Percentiles rank a stretch among this genome's conserved stretches.
These are phyloP conservation scores for Wickerhamomyces xylosicus DNA, from an alignment of 805 yeast genomes.

Conservation along the genomic window DNA sequence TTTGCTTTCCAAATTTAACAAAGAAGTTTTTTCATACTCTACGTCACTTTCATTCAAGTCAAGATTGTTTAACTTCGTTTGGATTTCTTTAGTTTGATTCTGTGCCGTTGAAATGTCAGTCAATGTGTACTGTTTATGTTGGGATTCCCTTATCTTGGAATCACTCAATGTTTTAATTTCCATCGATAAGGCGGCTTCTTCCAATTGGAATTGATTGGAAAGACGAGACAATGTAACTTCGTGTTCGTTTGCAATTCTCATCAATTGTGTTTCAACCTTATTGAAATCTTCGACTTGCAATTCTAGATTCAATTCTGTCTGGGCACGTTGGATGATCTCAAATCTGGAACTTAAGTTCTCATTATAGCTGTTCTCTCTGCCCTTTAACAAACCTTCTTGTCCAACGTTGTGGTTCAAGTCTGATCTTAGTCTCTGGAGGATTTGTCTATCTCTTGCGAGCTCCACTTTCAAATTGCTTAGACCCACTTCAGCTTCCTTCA, in stretches of 20 bases:
- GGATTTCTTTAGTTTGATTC: slow-evolving; percentile 26
- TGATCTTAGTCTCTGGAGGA: slow-evolving; percentile 20
- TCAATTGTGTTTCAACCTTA: slow-evolving; percentile 1
- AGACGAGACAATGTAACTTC: slow-evolving; percentile 6
- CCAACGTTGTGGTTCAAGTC: slow-evolving; percentile 29
- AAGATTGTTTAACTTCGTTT: slow-evolving; percentile 27
- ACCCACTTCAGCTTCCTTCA: slow-evolving; percentile 21
- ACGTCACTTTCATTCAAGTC: slow-evolving; percentile 36
- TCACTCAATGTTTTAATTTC: slow-evolving; percentile 16
- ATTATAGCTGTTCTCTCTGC: slow-evolving; percentile 28
- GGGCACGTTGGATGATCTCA: slow-evolving; percentile 6
- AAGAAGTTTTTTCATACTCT: slow-evolving; percentile 30
- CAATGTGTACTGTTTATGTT: slow-evolving; percentile 28
- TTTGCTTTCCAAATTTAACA: slow-evolving; percentile 28
- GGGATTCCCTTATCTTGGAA: slow-evolving; percentile 31
- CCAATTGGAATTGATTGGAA: slow-evolving; percentile 5
- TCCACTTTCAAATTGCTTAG: slow-evolving; percentile 17
- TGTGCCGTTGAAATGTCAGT: slow-evolving; percentile 29
- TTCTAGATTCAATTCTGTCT: not conserved
- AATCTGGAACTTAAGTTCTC: slow-evolving; percentile 13
- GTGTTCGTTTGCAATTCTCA: slow-evolving; percentile 1
- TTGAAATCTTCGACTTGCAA: slow-evolving; percentile 1
- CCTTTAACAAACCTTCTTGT: slow-evolving; percentile 45
- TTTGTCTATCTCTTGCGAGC: slow-evolving; percentile 15
- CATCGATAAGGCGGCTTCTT: slow-evolving; percentile 11